These are phyloP conservation scores for Jimgerdemannia lactiflua DNA, from an alignment of 192 early-diverging fungal species.

Conservation along the genomic window DNA sequence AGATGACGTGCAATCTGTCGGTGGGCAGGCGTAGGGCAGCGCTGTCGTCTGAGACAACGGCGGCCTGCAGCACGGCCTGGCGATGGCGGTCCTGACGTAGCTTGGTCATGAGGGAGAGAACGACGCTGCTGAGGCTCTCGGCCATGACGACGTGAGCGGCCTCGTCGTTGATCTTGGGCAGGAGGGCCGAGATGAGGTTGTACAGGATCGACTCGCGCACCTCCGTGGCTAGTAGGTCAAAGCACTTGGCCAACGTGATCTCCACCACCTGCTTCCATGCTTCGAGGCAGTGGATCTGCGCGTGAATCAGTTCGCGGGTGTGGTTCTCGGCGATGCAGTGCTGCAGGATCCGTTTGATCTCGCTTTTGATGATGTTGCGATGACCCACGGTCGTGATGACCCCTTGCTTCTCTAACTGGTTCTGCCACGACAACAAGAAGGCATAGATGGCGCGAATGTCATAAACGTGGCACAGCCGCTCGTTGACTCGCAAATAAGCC, in stretches of 20 bases:
- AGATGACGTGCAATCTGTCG: slow-evolving; percentile 26
- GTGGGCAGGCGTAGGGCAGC: slow-evolving; percentile 10
- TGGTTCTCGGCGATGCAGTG: slow-evolving; percentile 74
- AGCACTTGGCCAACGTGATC: slow-evolving; percentile 62
- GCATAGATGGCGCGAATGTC: slow-evolving; percentile 69
- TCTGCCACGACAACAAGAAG: slow-evolving; percentile 47
- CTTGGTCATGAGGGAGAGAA: slow-evolving; percentile 53
- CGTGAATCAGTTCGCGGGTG: slow-evolving; percentile 61
- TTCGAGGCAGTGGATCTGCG: slow-evolving; percentile 64
- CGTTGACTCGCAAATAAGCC: slow-evolving; percentile 47
- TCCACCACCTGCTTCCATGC: slow-evolving; percentile 85
- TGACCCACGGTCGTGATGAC: slow-evolving; percentile 39
- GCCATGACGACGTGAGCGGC: slow-evolving; percentile 41
- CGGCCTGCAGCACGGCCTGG: slow-evolving; percentile 22
- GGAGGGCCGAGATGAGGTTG: slow-evolving; percentile 66
- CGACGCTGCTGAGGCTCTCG: slow-evolving; percentile 50
- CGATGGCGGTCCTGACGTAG: slow-evolving; percentile 53
- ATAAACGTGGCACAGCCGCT: slow-evolving; percentile 57
- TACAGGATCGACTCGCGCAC: slow-evolving; percentile 55
- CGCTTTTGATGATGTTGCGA: slow-evolving; percentile 45
- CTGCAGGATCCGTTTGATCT: slow-evolving; percentile 59
- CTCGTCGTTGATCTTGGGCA: slow-evolving; percentile 47
- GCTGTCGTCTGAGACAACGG: slow-evolving; percentile 6
- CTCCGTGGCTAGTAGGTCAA: slow-evolving; percentile 62
- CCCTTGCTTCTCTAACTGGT: slow-evolving; percentile 39